Evolutionary conservation across 768 basidiomycete genomes (phyloP).

Genomic region (Trametes cubensis): DNA sequence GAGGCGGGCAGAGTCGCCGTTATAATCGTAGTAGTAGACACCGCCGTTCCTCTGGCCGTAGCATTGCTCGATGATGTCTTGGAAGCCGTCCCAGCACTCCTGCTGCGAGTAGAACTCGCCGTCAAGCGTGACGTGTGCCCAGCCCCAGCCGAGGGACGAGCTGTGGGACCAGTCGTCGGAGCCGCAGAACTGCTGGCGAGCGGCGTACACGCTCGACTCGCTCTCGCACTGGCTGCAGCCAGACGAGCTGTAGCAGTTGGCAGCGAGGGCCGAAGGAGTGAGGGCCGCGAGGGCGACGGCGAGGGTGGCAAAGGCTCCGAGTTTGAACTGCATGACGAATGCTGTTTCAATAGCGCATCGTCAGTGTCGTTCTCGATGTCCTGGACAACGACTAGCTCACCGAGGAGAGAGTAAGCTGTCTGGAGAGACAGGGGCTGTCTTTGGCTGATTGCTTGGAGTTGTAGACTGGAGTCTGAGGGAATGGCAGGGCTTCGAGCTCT

Average conservation of each 20-base stretch:
- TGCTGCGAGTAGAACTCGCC: constrained; percentile 5
- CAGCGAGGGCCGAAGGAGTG: background rate
- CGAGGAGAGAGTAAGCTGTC: no score
- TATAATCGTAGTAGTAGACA: background rate
- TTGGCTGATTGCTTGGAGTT: no score
- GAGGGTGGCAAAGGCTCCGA: background rate
- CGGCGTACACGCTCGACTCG: background rate
- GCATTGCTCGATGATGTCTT: constrained; percentile 9
- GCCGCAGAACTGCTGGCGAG: background rate
- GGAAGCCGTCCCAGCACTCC: constrained; percentile 8
- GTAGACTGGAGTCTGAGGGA: no score
- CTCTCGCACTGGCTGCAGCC: background rate
- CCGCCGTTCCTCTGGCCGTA: constrained; percentile 1
- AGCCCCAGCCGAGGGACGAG: background rate
- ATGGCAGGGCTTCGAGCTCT: no score
- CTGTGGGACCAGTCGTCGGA: background rate
- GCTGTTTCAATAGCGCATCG: no score
- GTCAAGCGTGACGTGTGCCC: background rate
- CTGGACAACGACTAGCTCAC: no score
- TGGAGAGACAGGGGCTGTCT: no score
- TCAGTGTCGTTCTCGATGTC: no score
- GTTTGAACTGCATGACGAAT: background rate
- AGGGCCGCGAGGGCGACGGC: background rate
- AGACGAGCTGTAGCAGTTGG: background rate
- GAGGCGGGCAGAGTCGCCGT: background rate